A percentile compares a stretch with the other conserved stretches of the same genome.
phyloP scores from a whole-genome alignment of 176 grass and related monocot genomes.

The Calamus simplicifolius region DNA sequence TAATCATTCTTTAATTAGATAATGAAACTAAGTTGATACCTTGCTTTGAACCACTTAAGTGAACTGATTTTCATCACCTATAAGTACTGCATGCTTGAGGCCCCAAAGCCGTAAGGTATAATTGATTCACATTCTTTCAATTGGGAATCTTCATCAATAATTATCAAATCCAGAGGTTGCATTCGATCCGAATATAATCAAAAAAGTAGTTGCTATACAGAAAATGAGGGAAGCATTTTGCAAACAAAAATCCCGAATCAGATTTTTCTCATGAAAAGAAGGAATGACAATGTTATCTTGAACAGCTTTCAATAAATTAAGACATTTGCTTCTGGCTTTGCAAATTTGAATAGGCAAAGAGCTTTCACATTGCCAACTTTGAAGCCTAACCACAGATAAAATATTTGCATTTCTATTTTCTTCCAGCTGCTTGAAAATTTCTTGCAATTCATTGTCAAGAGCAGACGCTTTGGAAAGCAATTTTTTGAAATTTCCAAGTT shows the following conservation, averaged over 20 bases:
- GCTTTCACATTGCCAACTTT: no score
- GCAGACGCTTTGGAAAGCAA: no score
- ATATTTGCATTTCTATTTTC: no score
- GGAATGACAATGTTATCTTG: constrained; percentile 26
- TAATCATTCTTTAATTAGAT: no score
- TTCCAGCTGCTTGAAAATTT: no score
- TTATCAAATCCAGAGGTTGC: constrained; percentile 46
- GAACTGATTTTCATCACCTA: constrained; percentile 73
- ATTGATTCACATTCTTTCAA: constrained; percentile 64
- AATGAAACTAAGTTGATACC: constrained; percentile 10
- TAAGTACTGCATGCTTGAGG: constrained; percentile 62
- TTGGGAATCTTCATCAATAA: constrained; percentile 83
- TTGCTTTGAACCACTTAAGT: constrained; percentile 57
- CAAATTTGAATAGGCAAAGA: no score
- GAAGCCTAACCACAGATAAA: no score
- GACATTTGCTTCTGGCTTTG: constrained; percentile 27
- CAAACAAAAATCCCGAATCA: constrained; percentile 49
- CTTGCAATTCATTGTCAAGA: no score
- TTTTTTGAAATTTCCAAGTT: no score
- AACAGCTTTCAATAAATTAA: constrained; percentile 38
- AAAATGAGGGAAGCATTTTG: constrained; percentile 59
- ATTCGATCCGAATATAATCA: constrained; percentile 36
- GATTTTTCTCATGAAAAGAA: constrained; percentile 12
- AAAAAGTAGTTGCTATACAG: constrained; percentile 67
- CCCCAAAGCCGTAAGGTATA: constrained; percentile 45